Percentiles rank a stretch among this genome's conserved stretches.
phyloP scores from a whole-genome alignment of 106 monocot species.

The Acorus calamus region DNA sequence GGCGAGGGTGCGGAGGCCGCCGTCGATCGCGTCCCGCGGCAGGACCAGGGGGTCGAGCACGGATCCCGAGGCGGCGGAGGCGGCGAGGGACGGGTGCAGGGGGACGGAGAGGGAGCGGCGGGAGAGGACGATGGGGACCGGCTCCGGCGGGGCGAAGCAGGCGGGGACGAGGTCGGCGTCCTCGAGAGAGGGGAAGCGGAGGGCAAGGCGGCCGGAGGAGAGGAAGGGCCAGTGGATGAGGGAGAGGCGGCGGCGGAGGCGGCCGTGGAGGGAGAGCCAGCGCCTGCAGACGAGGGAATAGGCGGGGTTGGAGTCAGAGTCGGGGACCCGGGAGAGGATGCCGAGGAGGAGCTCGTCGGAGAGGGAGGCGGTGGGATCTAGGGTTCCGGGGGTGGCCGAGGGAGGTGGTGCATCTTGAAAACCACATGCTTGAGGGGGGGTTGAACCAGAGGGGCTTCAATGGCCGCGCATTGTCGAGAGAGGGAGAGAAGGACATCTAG shows the following conservation, averaged over 20 bases:
- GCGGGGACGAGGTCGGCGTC: conserved; percentile 71
- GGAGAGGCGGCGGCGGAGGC: conserved; percentile 52
- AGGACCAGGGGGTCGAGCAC: conserved; percentile 26
- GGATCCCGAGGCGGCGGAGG: conserved; percentile 1
- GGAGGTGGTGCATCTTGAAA: conserved; percentile 17
- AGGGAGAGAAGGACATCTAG: no score
- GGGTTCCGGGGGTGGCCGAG: not conserved
- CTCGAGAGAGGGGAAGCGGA: conserved; percentile 60
- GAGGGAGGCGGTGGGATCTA: conserved; percentile 40
- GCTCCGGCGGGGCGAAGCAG: conserved; percentile 30
- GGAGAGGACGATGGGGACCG: conserved; percentile 29
- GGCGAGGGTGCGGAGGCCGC: conserved; percentile 43
- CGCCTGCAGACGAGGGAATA: conserved; percentile 67
- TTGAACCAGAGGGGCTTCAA: no score
- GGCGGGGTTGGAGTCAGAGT: conserved; percentile 5
- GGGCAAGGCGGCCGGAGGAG: conserved; percentile 20
- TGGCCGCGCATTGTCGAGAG: no score
- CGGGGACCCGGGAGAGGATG: conserved; percentile 42
- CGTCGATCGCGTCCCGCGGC: conserved; percentile 21
- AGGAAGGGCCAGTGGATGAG: conserved; percentile 60
- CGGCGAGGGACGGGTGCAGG: conserved; percentile 17
- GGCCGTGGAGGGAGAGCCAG: conserved; percentile 68
- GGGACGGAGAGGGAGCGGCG: conserved; percentile 40
- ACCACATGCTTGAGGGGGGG: conserved; percentile 28
- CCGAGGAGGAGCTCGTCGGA: conserved; percentile 79